Evolutionary conservation across 2,329 filamentous ascomycete species (phyloP).

Genomic region (Cladosporium sp.): DNA sequence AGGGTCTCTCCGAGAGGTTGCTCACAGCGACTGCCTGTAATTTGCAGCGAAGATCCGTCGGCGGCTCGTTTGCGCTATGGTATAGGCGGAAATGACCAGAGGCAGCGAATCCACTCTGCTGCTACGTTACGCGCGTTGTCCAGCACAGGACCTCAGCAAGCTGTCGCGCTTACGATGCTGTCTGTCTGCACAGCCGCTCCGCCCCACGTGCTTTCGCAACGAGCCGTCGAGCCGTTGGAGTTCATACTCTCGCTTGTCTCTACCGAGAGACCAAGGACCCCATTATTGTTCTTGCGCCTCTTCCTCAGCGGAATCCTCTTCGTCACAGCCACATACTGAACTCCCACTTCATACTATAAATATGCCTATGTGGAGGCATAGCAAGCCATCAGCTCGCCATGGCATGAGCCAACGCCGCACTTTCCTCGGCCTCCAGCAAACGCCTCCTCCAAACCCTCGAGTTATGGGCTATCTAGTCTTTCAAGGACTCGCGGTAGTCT

Average conservation of each 20-base stretch:
- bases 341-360: no score
- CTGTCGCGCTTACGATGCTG: neutral
- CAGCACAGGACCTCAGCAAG: neutral
- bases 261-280: neutral
- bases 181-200: neutral
- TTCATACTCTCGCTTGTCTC: neutral
- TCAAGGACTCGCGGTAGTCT: slow-evolving; percentile 31
- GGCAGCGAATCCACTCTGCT: neutral
- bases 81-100: slow-evolving; percentile 1
- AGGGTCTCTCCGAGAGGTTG: neutral
- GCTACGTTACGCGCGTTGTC: slow-evolving; percentile 3
- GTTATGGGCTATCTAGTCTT: slow-evolving; percentile 31
- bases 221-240: neutral
- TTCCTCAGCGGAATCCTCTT: no score
- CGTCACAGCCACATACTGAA: no score
- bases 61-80: neutral
- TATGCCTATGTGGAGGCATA: no score
- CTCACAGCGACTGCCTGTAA: neutral
- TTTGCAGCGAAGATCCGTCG: neutral
- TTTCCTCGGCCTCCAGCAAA: slow-evolving; percentile 29
- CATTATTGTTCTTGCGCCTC: neutral
- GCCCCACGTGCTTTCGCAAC: neutral
- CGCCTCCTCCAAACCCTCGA: slow-evolving; percentile 26
- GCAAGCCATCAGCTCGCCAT: neutral
- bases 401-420: slow-evolving; percentile 20